These are phyloP conservation scores for Piper betle DNA, from an alignment of 164 flowering plant genomes.

Conservation along the genomic window DNA sequence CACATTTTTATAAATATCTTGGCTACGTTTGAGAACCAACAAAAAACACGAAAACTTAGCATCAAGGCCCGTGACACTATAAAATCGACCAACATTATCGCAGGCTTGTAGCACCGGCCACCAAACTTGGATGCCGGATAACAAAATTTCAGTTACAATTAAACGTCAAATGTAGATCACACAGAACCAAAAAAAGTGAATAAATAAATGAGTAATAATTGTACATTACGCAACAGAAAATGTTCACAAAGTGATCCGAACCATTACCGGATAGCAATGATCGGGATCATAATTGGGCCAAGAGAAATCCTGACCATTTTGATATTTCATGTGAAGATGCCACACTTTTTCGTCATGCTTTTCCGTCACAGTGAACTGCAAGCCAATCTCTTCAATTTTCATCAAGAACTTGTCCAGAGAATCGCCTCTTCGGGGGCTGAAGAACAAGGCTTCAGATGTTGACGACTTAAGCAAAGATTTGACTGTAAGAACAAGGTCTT, in stretches of 20 bases:
- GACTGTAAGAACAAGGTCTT: slow-evolving; percentile 53
- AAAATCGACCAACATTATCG: too few relatives aligned
- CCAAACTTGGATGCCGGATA: too few relatives aligned
- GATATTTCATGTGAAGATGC: slow-evolving; percentile 36
- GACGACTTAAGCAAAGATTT: slow-evolving; percentile 39
- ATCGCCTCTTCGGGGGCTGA: slow-evolving; percentile 75
- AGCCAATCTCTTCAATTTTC: slow-evolving; percentile 33
- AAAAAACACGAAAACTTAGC: too few relatives aligned
- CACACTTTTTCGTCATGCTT: slow-evolving; percentile 41
- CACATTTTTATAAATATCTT: too few relatives aligned
- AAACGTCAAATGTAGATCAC: not conserved
- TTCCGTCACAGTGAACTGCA: slow-evolving; percentile 42
- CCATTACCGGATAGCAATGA: slow-evolving; percentile 75
- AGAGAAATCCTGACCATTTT: slow-evolving; percentile 15
- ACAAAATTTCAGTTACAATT: too few relatives aligned
- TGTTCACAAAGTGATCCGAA: slow-evolving; percentile 45
- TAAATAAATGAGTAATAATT: not conserved
- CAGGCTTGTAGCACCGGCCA: too few relatives aligned
- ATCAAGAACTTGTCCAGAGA: slow-evolving; percentile 64
- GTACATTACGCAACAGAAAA: not conserved
- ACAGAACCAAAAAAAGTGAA: not conserved
- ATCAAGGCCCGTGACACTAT: too few relatives aligned
- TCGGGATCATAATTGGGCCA: slow-evolving; percentile 80
- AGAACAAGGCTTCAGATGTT: slow-evolving; percentile 61
- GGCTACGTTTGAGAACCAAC: too few relatives aligned